These are phyloP conservation scores for Zelopaecilomyces penicillatus DNA, from an alignment of 2,329 filamentous ascomycete species.

Conservation along the genomic window DNA sequence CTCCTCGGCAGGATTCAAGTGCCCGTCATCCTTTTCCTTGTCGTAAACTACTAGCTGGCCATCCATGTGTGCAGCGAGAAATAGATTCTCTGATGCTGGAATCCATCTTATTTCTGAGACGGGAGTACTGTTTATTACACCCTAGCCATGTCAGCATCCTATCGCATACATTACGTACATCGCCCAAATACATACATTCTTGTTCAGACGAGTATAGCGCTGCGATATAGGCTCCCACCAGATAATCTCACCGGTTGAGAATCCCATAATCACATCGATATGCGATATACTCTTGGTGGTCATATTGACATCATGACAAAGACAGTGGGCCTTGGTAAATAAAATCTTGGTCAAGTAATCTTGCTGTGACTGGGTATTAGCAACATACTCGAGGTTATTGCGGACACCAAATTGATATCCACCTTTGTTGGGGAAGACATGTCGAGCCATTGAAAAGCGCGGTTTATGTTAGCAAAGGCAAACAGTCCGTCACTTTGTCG, in stretches of 20 bases:
- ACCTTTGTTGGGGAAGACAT: slow-evolving; percentile 67
- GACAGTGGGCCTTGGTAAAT: slow-evolving; percentile 90
- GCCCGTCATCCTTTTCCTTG: slow-evolving; percentile 88
- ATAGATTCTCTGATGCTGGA: slow-evolving; percentile 85
- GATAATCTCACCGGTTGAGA: slow-evolving; percentile 92
- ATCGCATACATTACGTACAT: neutral
- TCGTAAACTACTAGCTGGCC: slow-evolving; percentile 90
- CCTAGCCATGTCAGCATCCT: slow-evolving; percentile 35
- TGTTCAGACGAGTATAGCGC: slow-evolving; percentile 91
- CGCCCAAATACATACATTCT: slow-evolving; percentile 55
- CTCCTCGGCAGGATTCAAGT: slow-evolving; percentile 64
- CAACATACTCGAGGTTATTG: neutral
- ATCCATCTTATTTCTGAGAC: slow-evolving; percentile 89
- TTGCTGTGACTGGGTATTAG: slow-evolving; percentile 43
- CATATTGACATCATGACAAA: slow-evolving; percentile 88
- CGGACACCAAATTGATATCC: slow-evolving; percentile 4
- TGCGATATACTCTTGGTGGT: slow-evolving; percentile 72
- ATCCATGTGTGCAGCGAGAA: slow-evolving; percentile 86
- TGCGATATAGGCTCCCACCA: slow-evolving; percentile 98
- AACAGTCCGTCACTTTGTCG: slow-evolving; percentile 72
- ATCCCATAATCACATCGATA: slow-evolving; percentile 89
- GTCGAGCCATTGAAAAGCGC: slow-evolving; percentile 94
- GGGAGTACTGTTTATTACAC: slow-evolving; percentile 76
- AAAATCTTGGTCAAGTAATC: slow-evolving; percentile 93
- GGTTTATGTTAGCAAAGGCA: slow-evolving; percentile 90